Conservation (phyloP, 2,329 filamentous ascomycete genomes). For the Neofusicoccum parvum region DNA sequence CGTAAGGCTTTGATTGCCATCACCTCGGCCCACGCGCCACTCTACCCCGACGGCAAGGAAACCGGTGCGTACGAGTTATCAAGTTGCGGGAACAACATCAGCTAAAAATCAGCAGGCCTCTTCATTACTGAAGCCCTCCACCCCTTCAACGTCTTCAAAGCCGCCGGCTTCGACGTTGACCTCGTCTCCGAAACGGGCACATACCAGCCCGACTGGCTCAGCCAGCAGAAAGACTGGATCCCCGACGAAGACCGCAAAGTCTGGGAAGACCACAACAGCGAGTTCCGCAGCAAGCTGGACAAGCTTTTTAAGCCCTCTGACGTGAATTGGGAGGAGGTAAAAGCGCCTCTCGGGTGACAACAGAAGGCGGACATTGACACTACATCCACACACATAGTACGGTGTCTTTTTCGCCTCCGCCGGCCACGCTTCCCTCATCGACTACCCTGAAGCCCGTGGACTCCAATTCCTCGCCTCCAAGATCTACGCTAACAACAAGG, state of each 20-base stretch:
- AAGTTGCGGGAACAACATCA: not conserved
- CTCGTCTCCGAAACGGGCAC: slow-evolving; percentile 50
- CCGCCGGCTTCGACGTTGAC: slow-evolving; percentile 53
- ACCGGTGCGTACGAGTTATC: slow-evolving; percentile 30
- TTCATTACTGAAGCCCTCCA: slow-evolving; percentile 54
- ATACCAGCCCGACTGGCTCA: slow-evolving; percentile 50
- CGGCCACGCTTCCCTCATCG: slow-evolving; percentile 50
- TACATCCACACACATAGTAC: not conserved
- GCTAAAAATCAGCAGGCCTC: slow-evolving; percentile 24
- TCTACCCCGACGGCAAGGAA: slow-evolving; percentile 43
- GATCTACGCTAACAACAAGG: slow-evolving; percentile 43
- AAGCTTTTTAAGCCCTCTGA: slow-evolving; percentile 42
- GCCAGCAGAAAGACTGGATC: slow-evolving; percentile 46
- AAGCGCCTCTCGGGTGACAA: too few species aligned
- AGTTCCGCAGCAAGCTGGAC: slow-evolving; percentile 51
- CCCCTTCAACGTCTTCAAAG: slow-evolving; percentile 49
- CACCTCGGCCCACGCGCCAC: slow-evolving; percentile 45
- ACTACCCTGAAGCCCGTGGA: slow-evolving; percentile 47
- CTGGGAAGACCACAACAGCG: slow-evolving; percentile 46
- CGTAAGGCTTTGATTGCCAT: slow-evolving; percentile 47
- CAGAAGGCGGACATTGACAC: too few species aligned
- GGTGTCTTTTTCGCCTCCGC: slow-evolving; percentile 49
- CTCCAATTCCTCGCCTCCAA: slow-evolving; percentile 46
- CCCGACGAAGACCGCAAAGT: slow-evolving; percentile 41
- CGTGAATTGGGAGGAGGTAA: slow-evolving; percentile 28